A percentile compares a stretch with the other conserved stretches of the same genome.
These are phyloP conservation scores for Nevesoporus exiguus DNA, from an alignment of 768 basidiomycete species.

Conservation along the genomic window DNA sequence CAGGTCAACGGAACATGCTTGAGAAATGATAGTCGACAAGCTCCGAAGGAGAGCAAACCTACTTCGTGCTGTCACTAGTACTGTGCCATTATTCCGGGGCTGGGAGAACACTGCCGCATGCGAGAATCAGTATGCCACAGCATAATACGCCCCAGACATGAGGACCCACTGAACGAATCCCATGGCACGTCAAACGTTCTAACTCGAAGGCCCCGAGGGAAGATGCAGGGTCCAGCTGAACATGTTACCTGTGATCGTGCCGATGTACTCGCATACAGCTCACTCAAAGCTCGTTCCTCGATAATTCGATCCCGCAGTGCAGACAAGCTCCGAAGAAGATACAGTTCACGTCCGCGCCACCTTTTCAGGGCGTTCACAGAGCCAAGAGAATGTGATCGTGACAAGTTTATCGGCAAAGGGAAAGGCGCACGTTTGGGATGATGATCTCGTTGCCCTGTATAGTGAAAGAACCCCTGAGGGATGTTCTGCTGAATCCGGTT, in stretches of 20 bases:
- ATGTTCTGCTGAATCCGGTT: not conserved
- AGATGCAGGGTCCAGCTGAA: not conserved
- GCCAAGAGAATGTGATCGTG: not conserved
- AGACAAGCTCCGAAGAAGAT: not conserved
- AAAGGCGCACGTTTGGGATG: not conserved
- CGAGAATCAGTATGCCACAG: not conserved
- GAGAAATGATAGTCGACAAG: not conserved
- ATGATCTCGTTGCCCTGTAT: not conserved
- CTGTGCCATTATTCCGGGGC: conserved; percentile 22
- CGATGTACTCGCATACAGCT: not conserved
- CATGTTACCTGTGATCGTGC: not conserved
- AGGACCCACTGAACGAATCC: not conserved
- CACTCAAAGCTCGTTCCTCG: not conserved
- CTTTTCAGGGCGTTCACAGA: not conserved
- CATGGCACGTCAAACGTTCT: not conserved
- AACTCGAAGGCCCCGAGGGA: not conserved
- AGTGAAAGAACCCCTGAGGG: not conserved
- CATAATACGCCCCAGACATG: not conserved
- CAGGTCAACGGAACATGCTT: not conserved
- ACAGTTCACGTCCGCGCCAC: not conserved
- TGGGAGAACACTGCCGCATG: conserved; percentile 2
- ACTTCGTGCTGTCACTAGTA: conserved; percentile 33
- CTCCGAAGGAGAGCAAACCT: conserved; percentile 18
- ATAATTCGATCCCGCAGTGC: conserved; percentile 3
- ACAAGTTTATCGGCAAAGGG: not conserved